Percentiles rank a stretch among this genome's conserved stretches.
Evolutionary conservation across 225 moss, liverwort and hornwort species (phyloP).

Genomic region (Bryoerythrophyllum caledonicum): DNA sequence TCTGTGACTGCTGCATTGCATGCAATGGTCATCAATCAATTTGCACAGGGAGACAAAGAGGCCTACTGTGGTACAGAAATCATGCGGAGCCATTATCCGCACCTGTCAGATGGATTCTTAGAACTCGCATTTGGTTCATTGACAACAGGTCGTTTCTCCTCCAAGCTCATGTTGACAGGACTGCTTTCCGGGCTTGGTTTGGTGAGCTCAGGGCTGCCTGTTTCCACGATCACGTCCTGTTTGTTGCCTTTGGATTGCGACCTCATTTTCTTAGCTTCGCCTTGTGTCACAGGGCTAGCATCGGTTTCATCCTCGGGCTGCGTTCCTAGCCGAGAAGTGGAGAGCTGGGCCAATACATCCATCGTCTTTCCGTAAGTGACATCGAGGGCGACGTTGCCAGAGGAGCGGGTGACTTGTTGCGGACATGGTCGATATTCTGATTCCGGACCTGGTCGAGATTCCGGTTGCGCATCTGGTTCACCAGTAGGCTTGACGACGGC

Average conservation of each 20-base stretch:
- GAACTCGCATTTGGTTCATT: background rate
- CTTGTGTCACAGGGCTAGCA: conserved; percentile 22
- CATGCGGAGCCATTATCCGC: background rate
- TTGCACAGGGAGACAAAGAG: background rate
- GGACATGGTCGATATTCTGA: conserved; percentile 6
- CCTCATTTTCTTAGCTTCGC: conserved; percentile 26
- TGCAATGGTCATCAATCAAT: conserved; percentile 8
- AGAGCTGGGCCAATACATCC: conserved; percentile 17
- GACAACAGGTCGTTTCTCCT: conserved; percentile 7
- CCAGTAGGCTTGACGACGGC: background rate
- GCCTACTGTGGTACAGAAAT: background rate
- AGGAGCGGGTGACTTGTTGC: conserved; percentile 4
- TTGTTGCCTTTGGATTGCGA: conserved; percentile 18
- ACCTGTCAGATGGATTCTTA: conserved; percentile 21
- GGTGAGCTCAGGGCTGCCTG: background rate
- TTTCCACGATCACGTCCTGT: conserved; percentile 21
- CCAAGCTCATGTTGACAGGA: background rate
- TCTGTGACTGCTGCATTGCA: conserved; percentile 1
- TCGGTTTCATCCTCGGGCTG: conserved; percentile 5
- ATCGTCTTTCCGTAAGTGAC: conserved; percentile 13
- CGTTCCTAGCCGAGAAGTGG: conserved; percentile 16
- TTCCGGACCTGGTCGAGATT: conserved; percentile 7
- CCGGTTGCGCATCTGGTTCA: conserved; percentile 13
- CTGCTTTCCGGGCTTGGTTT: background rate
- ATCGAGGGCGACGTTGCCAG: conserved; percentile 8